A percentile compares a stretch with the other conserved stretches of the same genome.
phyloP scores from a whole-genome alignment of 352 stramenopile genomes.

The Globisporangium nodosum region DNA sequence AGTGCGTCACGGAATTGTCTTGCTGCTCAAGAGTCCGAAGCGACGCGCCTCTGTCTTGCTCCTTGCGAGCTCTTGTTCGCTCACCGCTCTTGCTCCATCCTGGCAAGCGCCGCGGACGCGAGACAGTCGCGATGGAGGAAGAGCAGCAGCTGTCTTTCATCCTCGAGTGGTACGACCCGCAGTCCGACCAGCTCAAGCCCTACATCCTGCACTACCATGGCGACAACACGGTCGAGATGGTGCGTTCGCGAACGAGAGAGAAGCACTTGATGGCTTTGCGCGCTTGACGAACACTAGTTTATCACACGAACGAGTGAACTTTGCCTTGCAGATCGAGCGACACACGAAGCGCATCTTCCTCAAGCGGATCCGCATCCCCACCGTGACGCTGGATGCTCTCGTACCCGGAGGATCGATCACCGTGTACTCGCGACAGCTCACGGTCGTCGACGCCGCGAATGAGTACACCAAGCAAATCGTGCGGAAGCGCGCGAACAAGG shows the following conservation, averaged over 20 bases:
- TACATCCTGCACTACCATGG: constrained; percentile 74
- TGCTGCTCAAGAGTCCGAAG: no score
- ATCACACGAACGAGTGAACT: not conserved
- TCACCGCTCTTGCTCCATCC: no score
- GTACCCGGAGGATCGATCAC: constrained; percentile 66
- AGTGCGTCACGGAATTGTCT: no score
- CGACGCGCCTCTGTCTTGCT: no score
- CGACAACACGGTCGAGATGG: constrained; percentile 69
- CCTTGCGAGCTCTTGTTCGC: no score
- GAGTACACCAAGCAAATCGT: constrained; percentile 46
- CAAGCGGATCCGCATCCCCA: constrained; percentile 73
- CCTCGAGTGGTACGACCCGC: constrained; percentile 72
- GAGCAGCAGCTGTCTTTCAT: constrained; percentile 69
- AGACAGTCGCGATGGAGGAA: constrained; percentile 25
- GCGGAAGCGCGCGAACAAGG: constrained; percentile 26
- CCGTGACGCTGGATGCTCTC: constrained; percentile 54
- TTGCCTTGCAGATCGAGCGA: constrained; percentile 37
- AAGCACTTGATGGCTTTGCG: not conserved
- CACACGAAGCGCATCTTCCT: constrained; percentile 63
- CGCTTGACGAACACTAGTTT: not conserved
- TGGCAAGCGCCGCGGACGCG: no score
- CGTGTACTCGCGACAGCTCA: constrained; percentile 73
- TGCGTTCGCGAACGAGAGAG: constrained; percentile 16
- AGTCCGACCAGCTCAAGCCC: constrained; percentile 57
- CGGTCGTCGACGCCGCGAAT: constrained; percentile 62